Base-by-base conservation (phyloP, 108 stramenopile genomes). In the Skeletonema menzelii region DNA sequence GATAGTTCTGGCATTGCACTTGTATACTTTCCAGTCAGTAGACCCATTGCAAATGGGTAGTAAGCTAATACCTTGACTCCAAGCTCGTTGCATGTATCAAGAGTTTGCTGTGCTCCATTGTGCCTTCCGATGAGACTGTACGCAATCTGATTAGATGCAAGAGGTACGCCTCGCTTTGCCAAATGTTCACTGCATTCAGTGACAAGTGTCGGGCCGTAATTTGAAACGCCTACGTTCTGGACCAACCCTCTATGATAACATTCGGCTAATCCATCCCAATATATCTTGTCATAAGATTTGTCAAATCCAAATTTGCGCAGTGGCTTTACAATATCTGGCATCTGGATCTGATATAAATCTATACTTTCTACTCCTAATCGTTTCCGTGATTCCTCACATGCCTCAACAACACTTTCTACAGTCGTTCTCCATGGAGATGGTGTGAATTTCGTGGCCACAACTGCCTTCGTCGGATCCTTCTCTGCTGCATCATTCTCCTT, bases 331-430 rank as follows among this genome's bases (percentile, higher is more conserved):
- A 89, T 73, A 70, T 89, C 88, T 2, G 88, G 88, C 88, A 89
- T 89, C 73, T 89, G 88, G 15, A 89, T 73, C 47, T 86, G 86
- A 64, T 89, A 89, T 37, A 89, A 60, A 77, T 89, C 88, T 69
- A 89, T 84, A 47, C 77, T 67, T 0, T 87, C 86, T 0, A 87
- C 88, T 20, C 86, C 86, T n/a, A 89, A 60, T 28, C 86, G 82
- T 62, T 78, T 38, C 13, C 86, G 37, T 19, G 84, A 87, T 80
- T 83, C 63, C 56, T 84, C 73, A 38, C 84, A 85, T 3, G 88
- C 88, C 20, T 89, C 85, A 1, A 89, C 86, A 8, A 89, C 88
- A 49, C 75, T 80, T 59, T 86, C 59, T 0, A 62, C 84, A 8
- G 75, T 76, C 32, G 82, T 87, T 57, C 88, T 38, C 86, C 84